Conservation (phyloP, 371 early-diverging fungal species). For the Actinomortierella wolfii region DNA sequence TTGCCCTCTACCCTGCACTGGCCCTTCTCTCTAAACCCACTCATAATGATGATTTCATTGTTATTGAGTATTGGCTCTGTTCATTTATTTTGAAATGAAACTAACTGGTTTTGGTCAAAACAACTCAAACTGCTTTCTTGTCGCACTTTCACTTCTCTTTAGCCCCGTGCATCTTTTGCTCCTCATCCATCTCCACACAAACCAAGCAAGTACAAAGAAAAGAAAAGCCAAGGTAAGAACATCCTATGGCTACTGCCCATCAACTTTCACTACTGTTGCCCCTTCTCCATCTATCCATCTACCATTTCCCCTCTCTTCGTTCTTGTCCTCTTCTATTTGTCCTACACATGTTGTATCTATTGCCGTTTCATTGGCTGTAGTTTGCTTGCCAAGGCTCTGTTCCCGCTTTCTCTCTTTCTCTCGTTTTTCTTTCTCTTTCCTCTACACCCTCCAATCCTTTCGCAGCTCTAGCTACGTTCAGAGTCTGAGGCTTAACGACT, state of each 20-base stretch:
- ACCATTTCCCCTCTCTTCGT: background rate
- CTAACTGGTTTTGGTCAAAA: background rate
- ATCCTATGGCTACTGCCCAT: too few relatives aligned
- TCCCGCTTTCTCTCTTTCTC: background rate
- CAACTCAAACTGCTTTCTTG: background rate
- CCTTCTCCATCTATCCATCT: background rate
- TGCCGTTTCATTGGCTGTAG: too few relatives aligned
- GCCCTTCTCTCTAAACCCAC: background rate
- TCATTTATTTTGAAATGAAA: too few relatives aligned
- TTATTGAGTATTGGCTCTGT: too few relatives aligned
- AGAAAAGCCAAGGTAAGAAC: background rate
- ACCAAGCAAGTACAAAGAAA: background rate
- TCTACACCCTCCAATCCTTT: background rate
- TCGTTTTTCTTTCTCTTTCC: background rate
- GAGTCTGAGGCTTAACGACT: too few relatives aligned
- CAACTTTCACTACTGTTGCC: too few relatives aligned
- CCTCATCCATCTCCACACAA: background rate
- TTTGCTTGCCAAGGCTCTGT: too few relatives aligned
- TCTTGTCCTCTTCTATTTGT: slow-evolving; percentile 1
- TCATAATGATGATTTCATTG: too few relatives aligned
- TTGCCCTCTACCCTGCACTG: background rate
- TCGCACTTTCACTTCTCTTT: background rate
- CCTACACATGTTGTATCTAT: background rate
- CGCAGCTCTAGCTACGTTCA: background rate
- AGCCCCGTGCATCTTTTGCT: background rate